Evolutionary conservation across 2,329 filamentous ascomycete genomes (phyloP), one percentile per base, ranked within the genome.

Genomic region (Ophiostoma triangulosporum): DNA sequence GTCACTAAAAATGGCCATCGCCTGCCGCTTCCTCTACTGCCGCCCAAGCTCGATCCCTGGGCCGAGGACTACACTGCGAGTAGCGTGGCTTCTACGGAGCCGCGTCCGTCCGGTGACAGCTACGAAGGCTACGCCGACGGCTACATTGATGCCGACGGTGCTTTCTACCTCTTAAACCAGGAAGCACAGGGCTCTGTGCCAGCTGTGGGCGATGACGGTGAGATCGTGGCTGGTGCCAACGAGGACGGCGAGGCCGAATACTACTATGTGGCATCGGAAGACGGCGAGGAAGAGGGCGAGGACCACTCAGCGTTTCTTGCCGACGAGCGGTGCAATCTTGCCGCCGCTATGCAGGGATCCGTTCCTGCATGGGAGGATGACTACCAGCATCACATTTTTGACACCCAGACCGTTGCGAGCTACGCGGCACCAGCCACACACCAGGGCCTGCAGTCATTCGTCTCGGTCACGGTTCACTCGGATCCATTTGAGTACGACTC

Each of bases 1-100:
- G 52, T 50, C 1, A 59, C 59, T 7, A 51, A 53, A 8, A 20
- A 51, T 2, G 57, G 59, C 53, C 57, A 60, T 48, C 57, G 54
- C 15, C 55, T 59, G 53, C 59, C 59, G 24, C 51, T 59, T 26
- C 57, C 57, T 12, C 49, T 56, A 29, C 33, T 57, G 27, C 49
- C 53, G 17, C 29, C 17, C 12, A 43, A 40, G 17, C 24, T 31
- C 11, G 54, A 56, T 9, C 20, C 54, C 15, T 54, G 51, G 52
- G 15, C 27, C 5, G 20, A 56, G 22, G 12, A 35, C 22, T 17
- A 26, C 20, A 6, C 11, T 24, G 32, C 26, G 31, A 36, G 26
- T 40, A n/a, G 52, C 29, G 48, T 9, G 7, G 26, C 24, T 11
- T 6, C 24, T 24, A 15, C 22, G 12, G 14, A 36, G n/a, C 32